Evolutionary conservation across 345 rosid genomes (phyloP).

Genomic region (Pistacia integerrima): DNA sequence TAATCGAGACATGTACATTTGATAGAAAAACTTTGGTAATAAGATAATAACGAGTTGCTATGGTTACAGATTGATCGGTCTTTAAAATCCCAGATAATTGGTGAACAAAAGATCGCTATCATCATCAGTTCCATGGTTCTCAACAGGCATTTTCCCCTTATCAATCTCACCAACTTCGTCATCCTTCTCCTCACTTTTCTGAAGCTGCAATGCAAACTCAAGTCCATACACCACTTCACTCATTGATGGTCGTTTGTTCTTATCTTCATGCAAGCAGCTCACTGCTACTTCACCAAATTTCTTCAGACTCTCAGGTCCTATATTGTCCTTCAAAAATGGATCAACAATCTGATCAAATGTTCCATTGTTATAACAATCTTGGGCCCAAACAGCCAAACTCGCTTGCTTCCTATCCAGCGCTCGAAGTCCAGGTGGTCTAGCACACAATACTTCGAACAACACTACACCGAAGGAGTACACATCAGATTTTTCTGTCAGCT

Average conservation of each 20-base stretch:
- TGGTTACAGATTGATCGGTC: no score
- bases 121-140: background rate
- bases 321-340: constrained; percentile 30
- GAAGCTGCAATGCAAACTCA: constrained; percentile 40
- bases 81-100: no score
- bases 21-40: no score
- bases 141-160: no score
- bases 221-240: constrained; percentile 42
- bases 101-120: background rate
- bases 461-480: constrained; percentile 73
- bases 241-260: constrained; percentile 38
- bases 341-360: constrained; percentile 43
- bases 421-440: constrained; percentile 36
- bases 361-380: constrained; percentile 29
- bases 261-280: constrained; percentile 38
- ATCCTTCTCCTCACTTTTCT: constrained; percentile 11
- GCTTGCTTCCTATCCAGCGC: constrained; percentile 26
- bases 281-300: constrained; percentile 45
- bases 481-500: constrained; percentile 61
- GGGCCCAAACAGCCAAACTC: constrained; percentile 44
- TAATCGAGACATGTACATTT: no score
- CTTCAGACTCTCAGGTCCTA: constrained; percentile 33
- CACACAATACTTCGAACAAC: constrained; percentile 52
- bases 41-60: no score
- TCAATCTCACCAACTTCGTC: background rate